Evolutionary conservation across 1,139 yeast genomes (phyloP), one percentile per base, ranked within the genome.

Genomic region (Pichia sp.): DNA sequence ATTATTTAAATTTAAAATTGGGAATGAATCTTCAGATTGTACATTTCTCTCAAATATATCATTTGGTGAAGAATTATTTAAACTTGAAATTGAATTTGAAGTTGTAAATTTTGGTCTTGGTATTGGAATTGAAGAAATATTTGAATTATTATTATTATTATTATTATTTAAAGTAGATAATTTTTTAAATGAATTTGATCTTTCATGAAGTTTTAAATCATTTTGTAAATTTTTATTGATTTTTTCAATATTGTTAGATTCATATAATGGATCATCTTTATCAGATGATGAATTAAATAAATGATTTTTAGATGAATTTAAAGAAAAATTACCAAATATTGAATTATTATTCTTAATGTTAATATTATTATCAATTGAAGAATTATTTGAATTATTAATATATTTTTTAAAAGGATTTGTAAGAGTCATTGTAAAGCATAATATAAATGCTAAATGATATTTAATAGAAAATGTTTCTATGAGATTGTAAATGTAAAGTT

Each of bases 41-140:
- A 52, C 54, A 34, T 41, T 49, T 41, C 55, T 41, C 43, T 53
- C 55, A 32, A 53, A 53, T 1, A 51, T 51, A 32, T 50, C 53
- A 10, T 40, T 40, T 25, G 47, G 46, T 29, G 46, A 41, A 25
- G 39, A 28, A 40, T 32, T 7, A 32, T 26, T 31, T 40, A 40
- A 34, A n/a, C 7, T 32, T 38, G 40, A 28, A 28, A 28, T 28
- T 28, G 40, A 29, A 31, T 6, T 30, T 11, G 27, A 10, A 39
- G 38, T 41, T 30, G 6, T 27, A 27, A 4, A 5, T 31, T 30
- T 38, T 30, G 40, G 26, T 32, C 26, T 10, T 31, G 29, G 26
- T 10, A 26, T 31, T 43, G 31, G 37, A 8, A 33, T 25, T n/a
- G 38, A 7, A 27, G 18, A 10, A 30, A 30, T n/a, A 8, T 32